Conservation (phyloP, 1,284 basidiomycete genomes). For the Marasmius tenuissimus region DNA sequence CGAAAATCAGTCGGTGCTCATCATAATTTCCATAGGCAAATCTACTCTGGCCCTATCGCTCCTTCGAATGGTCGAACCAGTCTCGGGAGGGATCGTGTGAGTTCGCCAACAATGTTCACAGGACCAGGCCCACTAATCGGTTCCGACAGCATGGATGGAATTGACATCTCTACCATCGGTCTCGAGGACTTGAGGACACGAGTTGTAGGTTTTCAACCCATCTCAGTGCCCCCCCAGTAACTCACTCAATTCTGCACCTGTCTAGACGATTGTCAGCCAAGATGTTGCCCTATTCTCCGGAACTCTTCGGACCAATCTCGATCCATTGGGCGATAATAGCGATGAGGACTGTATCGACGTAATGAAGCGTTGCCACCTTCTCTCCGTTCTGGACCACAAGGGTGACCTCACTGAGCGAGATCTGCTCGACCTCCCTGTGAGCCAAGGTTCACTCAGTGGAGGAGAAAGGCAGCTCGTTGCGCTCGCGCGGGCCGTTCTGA, state of each 20-base stretch:
- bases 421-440: conserved; percentile 64
- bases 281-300: conserved; percentile 87
- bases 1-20: background rate
- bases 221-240: background rate
- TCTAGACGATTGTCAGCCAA: conserved; percentile 77
- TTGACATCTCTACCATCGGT: conserved; percentile 81
- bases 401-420: conserved; percentile 30
- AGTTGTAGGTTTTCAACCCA: conserved; percentile 39
- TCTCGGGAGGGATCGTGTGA: conserved; percentile 68
- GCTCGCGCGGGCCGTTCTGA: conserved; percentile 70
- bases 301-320: conserved; percentile 78
- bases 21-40: conserved; percentile 45
- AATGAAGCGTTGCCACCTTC: conserved; percentile 63
- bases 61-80: conserved; percentile 80
- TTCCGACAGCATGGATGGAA: conserved; percentile 65
- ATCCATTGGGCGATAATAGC: conserved; percentile 66
- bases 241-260: background rate
- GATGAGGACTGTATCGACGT: conserved; percentile 67
- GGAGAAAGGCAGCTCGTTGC: conserved; percentile 85
- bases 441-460: conserved; percentile 70
- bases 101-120: conserved; percentile 16
- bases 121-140: conserved; percentile 1
- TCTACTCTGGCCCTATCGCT: conserved; percentile 76
- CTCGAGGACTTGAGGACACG: conserved; percentile 77
- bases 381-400: conserved; percentile 38